phyloP scores from a whole-genome alignment of 495 filamentous ascomycete species.

The Hypoxylon perforatum region DNA sequence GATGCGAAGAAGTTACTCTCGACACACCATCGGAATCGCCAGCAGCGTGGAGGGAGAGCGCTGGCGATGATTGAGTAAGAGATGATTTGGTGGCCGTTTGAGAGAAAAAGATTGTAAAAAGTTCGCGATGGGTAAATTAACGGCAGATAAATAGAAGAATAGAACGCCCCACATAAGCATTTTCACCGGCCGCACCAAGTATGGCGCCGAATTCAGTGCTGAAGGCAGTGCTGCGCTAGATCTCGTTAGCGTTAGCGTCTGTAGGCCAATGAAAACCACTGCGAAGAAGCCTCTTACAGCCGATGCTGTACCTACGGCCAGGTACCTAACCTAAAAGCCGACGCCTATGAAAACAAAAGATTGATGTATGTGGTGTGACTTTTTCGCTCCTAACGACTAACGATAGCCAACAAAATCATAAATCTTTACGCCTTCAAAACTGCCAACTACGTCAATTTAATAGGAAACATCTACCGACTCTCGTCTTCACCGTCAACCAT shows the following conservation, averaged over 20 bases:
- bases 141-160: conserved; percentile 7
- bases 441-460: not conserved
- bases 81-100: conserved; percentile 92
- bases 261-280: conserved; percentile 25
- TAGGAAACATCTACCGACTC: not conserved
- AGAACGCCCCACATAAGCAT: conserved; percentile 32
- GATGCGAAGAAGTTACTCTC: conserved; percentile 71
- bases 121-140: conserved; percentile 11
- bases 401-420: not conserved
- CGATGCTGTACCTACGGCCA: conserved; percentile 1
- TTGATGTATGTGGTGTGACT: conserved; percentile 39
- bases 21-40: conserved; percentile 92
- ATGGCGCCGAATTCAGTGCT: not conserved
- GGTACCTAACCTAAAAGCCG: conserved; percentile 16
- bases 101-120: conserved; percentile 45
- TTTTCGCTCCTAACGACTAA: conserved; percentile 25
- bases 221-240: conserved; percentile 22
- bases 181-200: conserved; percentile 32
- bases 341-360: conserved; percentile 33
- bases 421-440: no score
- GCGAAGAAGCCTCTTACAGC: conserved; percentile 21
- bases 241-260: conserved; percentile 1
- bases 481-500: not conserved
- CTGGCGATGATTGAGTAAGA: conserved; percentile 95
- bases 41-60: conserved; percentile 74